These are phyloP conservation scores for Phyllostachys edulis DNA, from an alignment of 176 grass and related monocot species.

Conservation along the genomic window DNA sequence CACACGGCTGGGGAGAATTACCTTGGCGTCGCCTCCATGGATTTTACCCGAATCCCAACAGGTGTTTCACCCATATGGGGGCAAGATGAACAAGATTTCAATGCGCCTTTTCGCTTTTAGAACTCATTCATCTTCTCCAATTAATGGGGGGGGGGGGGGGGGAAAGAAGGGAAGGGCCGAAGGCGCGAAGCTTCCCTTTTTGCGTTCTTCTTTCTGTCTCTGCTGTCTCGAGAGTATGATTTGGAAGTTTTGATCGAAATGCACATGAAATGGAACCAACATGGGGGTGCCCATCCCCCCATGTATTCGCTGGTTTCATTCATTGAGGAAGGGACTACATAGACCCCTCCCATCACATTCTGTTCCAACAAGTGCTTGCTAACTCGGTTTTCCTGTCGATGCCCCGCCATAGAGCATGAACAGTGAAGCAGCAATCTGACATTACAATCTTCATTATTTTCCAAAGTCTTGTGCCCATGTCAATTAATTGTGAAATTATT, in stretches of 20 bases:
- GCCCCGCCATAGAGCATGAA: background rate
- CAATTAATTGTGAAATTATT: background rate
- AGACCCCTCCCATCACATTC: conserved; percentile 34
- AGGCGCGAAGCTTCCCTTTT: background rate
- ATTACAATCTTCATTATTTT: background rate
- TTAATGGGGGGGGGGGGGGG: background rate
- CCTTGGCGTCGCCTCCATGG: background rate
- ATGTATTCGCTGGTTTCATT: conserved; percentile 25
- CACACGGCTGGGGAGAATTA: background rate
- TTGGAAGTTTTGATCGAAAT: conserved; percentile 19
- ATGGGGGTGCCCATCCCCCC: conserved; percentile 29
- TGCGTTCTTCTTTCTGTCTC: background rate
- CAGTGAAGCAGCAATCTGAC: background rate
- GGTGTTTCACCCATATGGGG: background rate
- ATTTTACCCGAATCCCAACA: background rate
- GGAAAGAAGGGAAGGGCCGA: background rate
- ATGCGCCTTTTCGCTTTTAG: background rate
- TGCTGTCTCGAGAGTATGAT: conserved; percentile 18
- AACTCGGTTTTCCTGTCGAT: conserved; percentile 18
- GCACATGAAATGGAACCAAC: background rate
- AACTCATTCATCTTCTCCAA: background rate
- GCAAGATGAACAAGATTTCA: background rate
- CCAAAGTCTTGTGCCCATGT: background rate
- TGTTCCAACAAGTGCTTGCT: conserved; percentile 11
- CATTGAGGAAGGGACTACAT: conserved; percentile 24